Base-by-base conservation (phyloP, 129 eudicot species). In the Ambrosia trifida region DNA sequence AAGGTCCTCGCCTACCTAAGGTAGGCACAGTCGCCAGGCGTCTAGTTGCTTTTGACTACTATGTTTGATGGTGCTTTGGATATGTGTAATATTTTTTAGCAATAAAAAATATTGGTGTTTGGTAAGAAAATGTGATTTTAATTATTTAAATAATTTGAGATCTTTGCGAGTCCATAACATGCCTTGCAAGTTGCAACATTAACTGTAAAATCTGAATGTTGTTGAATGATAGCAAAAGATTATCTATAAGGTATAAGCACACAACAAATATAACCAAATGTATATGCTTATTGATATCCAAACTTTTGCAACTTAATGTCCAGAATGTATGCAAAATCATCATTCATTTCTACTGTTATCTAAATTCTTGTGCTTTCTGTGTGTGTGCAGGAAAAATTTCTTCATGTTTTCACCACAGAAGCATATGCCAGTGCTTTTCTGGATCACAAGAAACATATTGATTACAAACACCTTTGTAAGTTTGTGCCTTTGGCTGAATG, bases 371-470 rank as follows among this genome's bases (percentile, higher is more conserved):
- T 59, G 28, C 63, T 20, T 73, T 77, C 11, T 40, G 11, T 70
- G 24, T 74, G 72, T 16, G 58, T 83, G 77, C 85, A 91, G 97
- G 97, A 91, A 72, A 88, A 85, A 77, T 91, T 91, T 86, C 96
- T 91, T 62, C 85, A 91, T 76, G 75, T 84, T 38, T 84, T 84
- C 73, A 62, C 83, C 11, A 82, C 61, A 68, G 97, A 91, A 84
- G 88, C 97, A 61, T 85, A 84, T 80, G 81, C 89, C 40, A 71
- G 77, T 74, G 85, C 92, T 51, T 84, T 75, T 78, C 79, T 78
- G 35, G 97, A 88, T 50, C 80, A 41, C 50, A 91, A 86, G 81
- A 86, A 79, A 41, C 45, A 70, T 43, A 70, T 83, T 31, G 86
- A 75, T 66, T 88, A 88, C 82, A 77, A 88, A 50, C 96, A 88